These are phyloP conservation scores for Yamadazyma spencermartinsiae DNA, from an alignment of 1,139 yeast genomes.

Conservation along the genomic window DNA sequence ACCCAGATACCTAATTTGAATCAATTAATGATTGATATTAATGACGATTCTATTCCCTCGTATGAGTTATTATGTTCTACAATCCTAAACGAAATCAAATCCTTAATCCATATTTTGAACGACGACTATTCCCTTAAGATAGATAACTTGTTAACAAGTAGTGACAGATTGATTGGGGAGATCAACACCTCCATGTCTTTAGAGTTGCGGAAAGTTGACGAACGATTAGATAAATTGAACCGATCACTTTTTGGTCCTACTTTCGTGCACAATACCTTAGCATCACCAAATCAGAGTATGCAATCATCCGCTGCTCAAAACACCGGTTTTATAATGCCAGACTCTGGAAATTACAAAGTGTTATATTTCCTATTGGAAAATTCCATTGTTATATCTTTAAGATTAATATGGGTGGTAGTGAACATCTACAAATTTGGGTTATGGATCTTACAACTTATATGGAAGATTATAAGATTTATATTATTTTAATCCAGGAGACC, in stretches of 20 bases:
- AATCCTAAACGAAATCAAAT: constrained; percentile 36
- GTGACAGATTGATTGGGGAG: constrained; percentile 80
- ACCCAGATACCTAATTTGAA: constrained; percentile 26
- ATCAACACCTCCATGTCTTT: constrained; percentile 78
- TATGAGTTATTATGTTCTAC: constrained; percentile 36
- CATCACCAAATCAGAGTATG: constrained; percentile 13
- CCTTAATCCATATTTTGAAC: constrained; percentile 39
- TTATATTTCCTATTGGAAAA: constrained; percentile 45
- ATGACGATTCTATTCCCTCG: constrained; percentile 37
- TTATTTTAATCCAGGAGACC: constrained; percentile 14
- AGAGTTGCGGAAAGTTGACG: constrained; percentile 69
- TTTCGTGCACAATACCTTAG: constrained; percentile 23
- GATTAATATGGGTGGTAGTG: constrained; percentile 72
- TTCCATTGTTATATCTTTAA: constrained; percentile 59
- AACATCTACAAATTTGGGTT: constrained; percentile 49
- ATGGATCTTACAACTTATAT: constrained; percentile 30
- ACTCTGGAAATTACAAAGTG: constrained; percentile 19
- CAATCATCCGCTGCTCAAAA: constrained; percentile 13
- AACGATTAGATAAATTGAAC: constrained; percentile 61
- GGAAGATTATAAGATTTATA: constrained; percentile 37
- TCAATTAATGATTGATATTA: constrained; percentile 27
- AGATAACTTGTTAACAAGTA: constrained; percentile 65
- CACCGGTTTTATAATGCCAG: constrained; percentile 6
- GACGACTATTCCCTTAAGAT: constrained; percentile 51
- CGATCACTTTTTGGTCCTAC: constrained; percentile 29